A percentile compares a stretch with the other conserved stretches of the same genome.
phyloP scores from a whole-genome alignment of 768 basidiomycete species.

The Psilocybe tampanensis region DNA sequence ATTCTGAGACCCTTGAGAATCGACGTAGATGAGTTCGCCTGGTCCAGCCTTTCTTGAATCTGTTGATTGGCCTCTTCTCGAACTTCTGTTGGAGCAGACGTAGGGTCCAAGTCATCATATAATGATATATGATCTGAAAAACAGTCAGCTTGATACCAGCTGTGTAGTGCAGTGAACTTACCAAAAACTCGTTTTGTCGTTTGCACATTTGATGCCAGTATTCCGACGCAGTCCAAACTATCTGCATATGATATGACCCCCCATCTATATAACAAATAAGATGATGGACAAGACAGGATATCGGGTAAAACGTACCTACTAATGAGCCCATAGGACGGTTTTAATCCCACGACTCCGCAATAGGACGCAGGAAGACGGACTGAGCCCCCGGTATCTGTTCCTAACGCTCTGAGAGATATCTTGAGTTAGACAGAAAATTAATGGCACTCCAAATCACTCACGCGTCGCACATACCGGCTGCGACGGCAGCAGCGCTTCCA shows the following conservation, averaged over 20 bases:
- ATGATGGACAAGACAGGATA: not conserved
- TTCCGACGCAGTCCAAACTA: constrained; percentile 91
- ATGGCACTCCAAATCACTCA: constrained; percentile 40
- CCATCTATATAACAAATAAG: constrained; percentile 50
- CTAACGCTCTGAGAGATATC: constrained; percentile 64
- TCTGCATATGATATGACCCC: constrained; percentile 94
- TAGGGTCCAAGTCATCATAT: constrained; percentile 76
- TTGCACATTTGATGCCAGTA: constrained; percentile 61
- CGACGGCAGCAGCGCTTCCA: constrained; percentile 93
- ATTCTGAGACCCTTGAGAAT: constrained; percentile 59
- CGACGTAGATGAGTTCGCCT: constrained; percentile 7
- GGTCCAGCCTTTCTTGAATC: constrained; percentile 11
- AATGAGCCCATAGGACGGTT: constrained; percentile 92
- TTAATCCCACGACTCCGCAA: constrained; percentile 89
- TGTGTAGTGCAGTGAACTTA: constrained; percentile 33
- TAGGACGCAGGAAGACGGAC: constrained; percentile 92
- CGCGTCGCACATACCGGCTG: constrained; percentile 82
- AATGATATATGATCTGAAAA: constrained; percentile 46
- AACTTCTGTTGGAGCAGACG: constrained; percentile 53
- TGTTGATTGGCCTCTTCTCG: constrained; percentile 23
- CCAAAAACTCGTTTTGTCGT: constrained; percentile 62
- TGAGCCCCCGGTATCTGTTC: constrained; percentile 96
- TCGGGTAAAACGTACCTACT: constrained; percentile 60
- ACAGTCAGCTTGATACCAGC: not conserved
- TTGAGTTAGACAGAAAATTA: not conserved